phyloP scores from a whole-genome alignment of 2,329 filamentous ascomycete genomes.

The Cercospora sojina region DNA sequence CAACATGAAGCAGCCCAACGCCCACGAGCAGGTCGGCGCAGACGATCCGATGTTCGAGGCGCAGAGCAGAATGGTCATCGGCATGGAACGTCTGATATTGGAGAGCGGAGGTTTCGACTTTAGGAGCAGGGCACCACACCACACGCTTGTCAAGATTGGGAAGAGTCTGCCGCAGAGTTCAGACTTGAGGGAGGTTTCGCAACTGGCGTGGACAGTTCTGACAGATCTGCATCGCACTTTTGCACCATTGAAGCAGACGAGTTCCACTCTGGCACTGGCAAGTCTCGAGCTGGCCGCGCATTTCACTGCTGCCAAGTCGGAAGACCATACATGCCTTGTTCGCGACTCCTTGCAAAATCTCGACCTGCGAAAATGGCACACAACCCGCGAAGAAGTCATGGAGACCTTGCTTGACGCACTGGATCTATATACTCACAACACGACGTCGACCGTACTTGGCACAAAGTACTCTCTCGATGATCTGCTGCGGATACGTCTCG shows the following conservation, averaged over 20 bases:
- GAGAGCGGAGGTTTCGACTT: constrained; percentile 95
- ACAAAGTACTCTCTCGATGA: constrained; percentile 68
- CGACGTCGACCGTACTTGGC: constrained; percentile 71
- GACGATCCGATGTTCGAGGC: constrained; percentile 85
- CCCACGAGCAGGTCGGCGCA: constrained; percentile 67
- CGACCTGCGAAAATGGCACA: constrained; percentile 50
- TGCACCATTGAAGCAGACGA: constrained; percentile 84
- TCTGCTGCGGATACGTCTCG: constrained; percentile 84
- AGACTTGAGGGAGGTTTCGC: constrained; percentile 36
- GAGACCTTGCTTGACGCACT: constrained; percentile 89
- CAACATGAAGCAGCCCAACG: constrained; percentile 68
- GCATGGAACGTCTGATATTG: constrained; percentile 86
- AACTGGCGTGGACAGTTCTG: constrained; percentile 76
- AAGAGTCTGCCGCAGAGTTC: constrained; percentile 48
- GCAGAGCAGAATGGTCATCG: constrained; percentile 77
- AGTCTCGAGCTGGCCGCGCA: constrained; percentile 77
- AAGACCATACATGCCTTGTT: constrained; percentile 23
- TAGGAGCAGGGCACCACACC: constrained; percentile 81
- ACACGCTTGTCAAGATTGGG: constrained; percentile 73
- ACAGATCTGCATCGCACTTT: constrained; percentile 93
- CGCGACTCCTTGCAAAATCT: constrained; percentile 39
- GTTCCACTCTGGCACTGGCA: constrained; percentile 79
- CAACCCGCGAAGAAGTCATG: constrained; percentile 49
- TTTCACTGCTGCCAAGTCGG: constrained; percentile 44
- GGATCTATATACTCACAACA: constrained; percentile 87